Percentiles rank a stretch among this genome's conserved stretches.
Conservation (phyloP, 768 basidiomycete species). For the Collybiopsis luxurians region DNA sequence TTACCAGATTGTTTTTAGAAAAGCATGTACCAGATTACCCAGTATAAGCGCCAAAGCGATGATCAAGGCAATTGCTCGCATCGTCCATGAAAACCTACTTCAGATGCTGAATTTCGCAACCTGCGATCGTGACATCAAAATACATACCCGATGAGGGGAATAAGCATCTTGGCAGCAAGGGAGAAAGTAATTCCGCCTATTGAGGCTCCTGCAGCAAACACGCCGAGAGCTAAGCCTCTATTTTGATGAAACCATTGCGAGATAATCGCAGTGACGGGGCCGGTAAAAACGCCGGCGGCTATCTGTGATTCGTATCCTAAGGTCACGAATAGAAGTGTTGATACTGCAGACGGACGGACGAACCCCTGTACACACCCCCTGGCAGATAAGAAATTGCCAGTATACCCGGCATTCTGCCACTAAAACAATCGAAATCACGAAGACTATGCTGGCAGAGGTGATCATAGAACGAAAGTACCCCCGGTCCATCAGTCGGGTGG, state of each 20-base stretch:
- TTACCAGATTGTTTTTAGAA: conserved; percentile 39
- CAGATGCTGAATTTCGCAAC: not conserved
- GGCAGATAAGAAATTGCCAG: conserved; percentile 59
- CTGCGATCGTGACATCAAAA: not conserved
- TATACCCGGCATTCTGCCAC: conserved; percentile 50
- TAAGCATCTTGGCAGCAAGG: conserved; percentile 36
- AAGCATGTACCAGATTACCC: too few species aligned
- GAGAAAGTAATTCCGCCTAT: conserved; percentile 47
- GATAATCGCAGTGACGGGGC: conserved; percentile 35
- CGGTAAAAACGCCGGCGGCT: conserved; percentile 38
- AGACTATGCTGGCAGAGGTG: conserved; percentile 32
- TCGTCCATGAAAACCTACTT: conserved; percentile 50
- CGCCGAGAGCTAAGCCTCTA: conserved; percentile 41
- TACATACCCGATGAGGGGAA: conserved; percentile 36
- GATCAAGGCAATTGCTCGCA: conserved; percentile 48
- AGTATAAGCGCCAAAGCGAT: conserved; percentile 32
- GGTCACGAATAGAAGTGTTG: too few species aligned
- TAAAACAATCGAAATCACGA: conserved; percentile 44
- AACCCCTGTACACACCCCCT: conserved; percentile 51
- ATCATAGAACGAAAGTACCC: conserved; percentile 45
- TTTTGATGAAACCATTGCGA: conserved; percentile 49
- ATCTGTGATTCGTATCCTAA: too few species aligned
- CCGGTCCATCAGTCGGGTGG: conserved; percentile 42
- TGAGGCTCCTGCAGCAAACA: conserved; percentile 43
- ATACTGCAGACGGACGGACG: too few species aligned